These are phyloP conservation scores for Coemansia sp. DNA, from an alignment of 192 early-diverging fungal genomes.

Conservation along the genomic window DNA sequence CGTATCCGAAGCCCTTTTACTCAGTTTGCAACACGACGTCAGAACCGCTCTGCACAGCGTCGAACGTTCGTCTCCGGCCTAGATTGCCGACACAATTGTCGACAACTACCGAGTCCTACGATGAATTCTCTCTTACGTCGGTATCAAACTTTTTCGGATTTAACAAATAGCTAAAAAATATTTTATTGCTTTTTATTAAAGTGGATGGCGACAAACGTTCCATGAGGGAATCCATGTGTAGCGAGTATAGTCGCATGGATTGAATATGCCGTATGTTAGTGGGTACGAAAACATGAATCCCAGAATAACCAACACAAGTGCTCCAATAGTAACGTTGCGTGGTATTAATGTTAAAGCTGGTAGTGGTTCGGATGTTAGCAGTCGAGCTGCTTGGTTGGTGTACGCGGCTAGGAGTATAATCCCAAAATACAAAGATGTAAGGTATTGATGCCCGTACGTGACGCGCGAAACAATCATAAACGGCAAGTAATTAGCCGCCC, in stretches of 20 bases:
- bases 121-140: constrained; percentile 17
- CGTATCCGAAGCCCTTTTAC: constrained; percentile 28
- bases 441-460: constrained; percentile 48
- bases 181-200: too few relatives aligned
- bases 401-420: not conserved
- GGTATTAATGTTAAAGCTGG: not conserved
- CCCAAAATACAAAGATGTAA: not conserved
- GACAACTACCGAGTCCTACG: constrained; percentile 27
- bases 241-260: not conserved
- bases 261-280: not conserved
- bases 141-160: constrained; percentile 20
- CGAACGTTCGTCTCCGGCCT: constrained; percentile 9
- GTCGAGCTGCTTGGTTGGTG: not conserved
- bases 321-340: not conserved
- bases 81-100: constrained; percentile 25
- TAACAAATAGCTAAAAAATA: not conserved
- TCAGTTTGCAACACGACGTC: constrained; percentile 22
- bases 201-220: not conserved
- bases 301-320: not conserved
- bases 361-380: not conserved
- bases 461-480: constrained; percentile 68
- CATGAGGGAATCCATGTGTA: not conserved
- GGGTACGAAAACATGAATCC: not conserved
- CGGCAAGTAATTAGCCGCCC: constrained; percentile 66
- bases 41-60: constrained; percentile 9